Evolutionary conservation across 768 basidiomycete species (phyloP), one percentile per base, ranked within the genome.

Genomic region (Mrakia hoshinonis): DNA sequence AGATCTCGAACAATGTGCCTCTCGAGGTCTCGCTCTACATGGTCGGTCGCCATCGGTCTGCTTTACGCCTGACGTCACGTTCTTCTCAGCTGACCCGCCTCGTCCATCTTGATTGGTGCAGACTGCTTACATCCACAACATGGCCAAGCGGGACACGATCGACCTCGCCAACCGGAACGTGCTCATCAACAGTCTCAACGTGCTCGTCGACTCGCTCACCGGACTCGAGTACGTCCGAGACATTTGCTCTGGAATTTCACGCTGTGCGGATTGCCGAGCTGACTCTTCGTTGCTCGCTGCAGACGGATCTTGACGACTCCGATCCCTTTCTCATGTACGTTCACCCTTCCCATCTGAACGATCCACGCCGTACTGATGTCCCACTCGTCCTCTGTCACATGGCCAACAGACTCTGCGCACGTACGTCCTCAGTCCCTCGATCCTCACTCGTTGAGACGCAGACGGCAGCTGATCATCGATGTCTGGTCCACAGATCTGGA

Each of bases 291-390:
- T 15, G 7, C 15, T 43, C 15, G 43, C 43, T 7, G 7, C 43
- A 43, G 43, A 15, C 81, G 89, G 51, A 88, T 89, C 74, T 81
- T 90, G 5, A 89, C 87, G 0, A 88, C 87, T 0, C 88, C 88
- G 2, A 88, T 90, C 52, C 89, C 88, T 10, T 89, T 87, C 79
- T 89, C 87, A 84, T 88, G 74, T 51, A 73, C 74, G 24, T 76
- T 76, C 22, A 22, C 6, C 6, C 7, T 6, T 7, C 43, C 7
- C 6, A 43, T 43, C 43, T 15, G 43, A 43, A 43, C 43, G 15
- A 43, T 15, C 43, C 43, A 43, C 43, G 43, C 6, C 7, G 7
- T 7, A 15, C 43, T 43, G 43, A 43, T 15, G 15, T 43, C 43
- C 6, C 6, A 15, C 43, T 15, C 43, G 43, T 43, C 15, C 6